Conservation (phyloP, 2,329 filamentous ascomycete species). For the Pseudogymnoascus sp. region DNA sequence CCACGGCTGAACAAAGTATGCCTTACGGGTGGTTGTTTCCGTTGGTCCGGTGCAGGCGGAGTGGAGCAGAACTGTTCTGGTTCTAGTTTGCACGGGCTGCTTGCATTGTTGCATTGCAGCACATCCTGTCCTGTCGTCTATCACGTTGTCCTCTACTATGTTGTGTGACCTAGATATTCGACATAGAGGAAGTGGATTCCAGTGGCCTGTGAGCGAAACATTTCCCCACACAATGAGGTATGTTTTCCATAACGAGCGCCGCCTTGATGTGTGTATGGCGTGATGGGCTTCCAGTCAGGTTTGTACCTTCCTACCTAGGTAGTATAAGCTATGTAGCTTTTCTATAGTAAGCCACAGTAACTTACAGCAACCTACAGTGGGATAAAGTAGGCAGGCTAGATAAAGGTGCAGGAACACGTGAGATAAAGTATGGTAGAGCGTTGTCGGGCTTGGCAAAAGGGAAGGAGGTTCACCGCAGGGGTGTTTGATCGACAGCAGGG, state of each 20-base stretch:
- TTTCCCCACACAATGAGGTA: neutral
- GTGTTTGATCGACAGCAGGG: neutral
- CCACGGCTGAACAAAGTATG: neutral
- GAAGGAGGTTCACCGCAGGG: neutral
- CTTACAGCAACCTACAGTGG: neutral
- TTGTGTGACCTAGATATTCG: neutral
- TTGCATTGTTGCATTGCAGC: neutral
- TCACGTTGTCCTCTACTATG: neutral
- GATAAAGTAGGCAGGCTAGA: neutral
- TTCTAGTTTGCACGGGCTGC: neutral
- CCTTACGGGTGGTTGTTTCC: neutral
- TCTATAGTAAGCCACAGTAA: too few species aligned
- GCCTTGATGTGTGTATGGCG: neutral
- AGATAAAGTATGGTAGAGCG: neutral
- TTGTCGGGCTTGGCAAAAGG: neutral
- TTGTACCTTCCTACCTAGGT: neutral
- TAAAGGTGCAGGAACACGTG: neutral
- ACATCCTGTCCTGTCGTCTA: neutral
- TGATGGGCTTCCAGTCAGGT: neutral
- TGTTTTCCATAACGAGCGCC: neutral
- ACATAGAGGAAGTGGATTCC: neutral
- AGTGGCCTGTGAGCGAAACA: neutral
- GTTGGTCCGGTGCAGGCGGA: neutral
- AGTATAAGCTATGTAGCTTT: neutral
- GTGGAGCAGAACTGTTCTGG: neutral